Percentiles rank a stretch among this genome's conserved stretches.
These are phyloP conservation scores for Hypoxylon sp. DNA, from an alignment of 2,329 filamentous ascomycete species.

Conservation along the genomic window DNA sequence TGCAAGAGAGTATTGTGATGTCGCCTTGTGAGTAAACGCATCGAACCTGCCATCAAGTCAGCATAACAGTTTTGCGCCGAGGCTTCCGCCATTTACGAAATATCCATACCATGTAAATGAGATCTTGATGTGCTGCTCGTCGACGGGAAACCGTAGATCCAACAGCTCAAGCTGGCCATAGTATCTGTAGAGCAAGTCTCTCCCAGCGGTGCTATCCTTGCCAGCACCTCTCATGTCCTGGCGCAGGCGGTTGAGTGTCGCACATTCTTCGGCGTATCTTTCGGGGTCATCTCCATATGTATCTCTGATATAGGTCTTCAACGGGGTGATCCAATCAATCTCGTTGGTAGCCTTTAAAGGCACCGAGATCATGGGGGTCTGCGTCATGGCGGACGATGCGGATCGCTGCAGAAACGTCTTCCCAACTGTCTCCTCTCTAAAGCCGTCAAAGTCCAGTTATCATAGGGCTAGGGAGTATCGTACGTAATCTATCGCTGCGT, in stretches of 20 bases:
- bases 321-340: slow-evolving; percentile 95
- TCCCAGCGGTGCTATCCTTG: slow-evolving; percentile 93
- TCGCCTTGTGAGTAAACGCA: slow-evolving; percentile 99
- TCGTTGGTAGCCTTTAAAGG: slow-evolving; percentile 96
- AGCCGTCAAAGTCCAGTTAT: slow-evolving; percentile 14
- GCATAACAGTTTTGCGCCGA: slow-evolving; percentile 29
- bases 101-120: slow-evolving; percentile 89
- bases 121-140: slow-evolving; percentile 99
- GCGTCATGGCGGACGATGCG: slow-evolving; percentile 70
- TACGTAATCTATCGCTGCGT: slow-evolving; percentile 10
- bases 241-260: slow-evolving; percentile 90
- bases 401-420: slow-evolving; percentile 21
- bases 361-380: slow-evolving; percentile 95
- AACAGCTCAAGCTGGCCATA: slow-evolving; percentile 97
- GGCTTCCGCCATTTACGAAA: slow-evolving; percentile 6
- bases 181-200: slow-evolving; percentile 95
- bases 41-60: slow-evolving; percentile 80
- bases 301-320: slow-evolving; percentile 93
- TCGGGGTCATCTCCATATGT: slow-evolving; percentile 98
- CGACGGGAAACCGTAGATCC: slow-evolving; percentile 94
- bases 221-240: slow-evolving; percentile 99
- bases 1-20: slow-evolving; percentile 93
- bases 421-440: slow-evolving; percentile 20
- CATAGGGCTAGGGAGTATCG: slow-evolving; percentile 31
- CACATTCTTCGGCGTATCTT: slow-evolving; percentile 94